These are phyloP conservation scores for Boletus subcaerulescens DNA, from an alignment of 768 basidiomycete species.

Conservation along the genomic window DNA sequence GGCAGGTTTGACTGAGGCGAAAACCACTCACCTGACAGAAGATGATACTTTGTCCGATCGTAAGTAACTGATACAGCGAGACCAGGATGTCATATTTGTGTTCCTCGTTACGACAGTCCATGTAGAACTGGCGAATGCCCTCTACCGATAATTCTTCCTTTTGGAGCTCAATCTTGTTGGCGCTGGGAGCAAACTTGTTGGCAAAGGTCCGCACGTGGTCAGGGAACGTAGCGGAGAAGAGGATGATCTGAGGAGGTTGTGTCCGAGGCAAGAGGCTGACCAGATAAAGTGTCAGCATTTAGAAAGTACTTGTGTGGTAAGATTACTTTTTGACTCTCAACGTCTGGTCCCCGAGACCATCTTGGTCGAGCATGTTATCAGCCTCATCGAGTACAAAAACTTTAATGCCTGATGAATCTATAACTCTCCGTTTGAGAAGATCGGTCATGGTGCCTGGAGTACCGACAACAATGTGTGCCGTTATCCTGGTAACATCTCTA, in stretches of 20 bases:
- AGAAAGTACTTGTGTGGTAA: neutral
- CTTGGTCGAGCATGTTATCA: slow-evolving; percentile 97
- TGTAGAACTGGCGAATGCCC: slow-evolving; percentile 94
- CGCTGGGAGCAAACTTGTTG: slow-evolving; percentile 84
- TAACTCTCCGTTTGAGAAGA: slow-evolving; percentile 71
- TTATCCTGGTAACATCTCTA: slow-evolving; percentile 59
- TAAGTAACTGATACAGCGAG: slow-evolving; percentile 82
- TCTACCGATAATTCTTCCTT: slow-evolving; percentile 92
- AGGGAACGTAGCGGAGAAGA: slow-evolving; percentile 98
- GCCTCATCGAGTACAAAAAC: slow-evolving; percentile 98
- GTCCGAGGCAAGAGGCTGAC: slow-evolving; percentile 55
- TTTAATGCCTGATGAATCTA: slow-evolving; percentile 79
- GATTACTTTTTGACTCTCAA: slow-evolving; percentile 89
- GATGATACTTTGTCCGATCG: slow-evolving; percentile 97
- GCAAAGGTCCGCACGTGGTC: slow-evolving; percentile 92
- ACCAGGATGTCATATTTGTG: slow-evolving; percentile 97
- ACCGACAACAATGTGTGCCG: slow-evolving; percentile 90
- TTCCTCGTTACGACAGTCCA: slow-evolving; percentile 90
- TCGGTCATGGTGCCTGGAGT: slow-evolving; percentile 95
- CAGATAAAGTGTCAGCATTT: slow-evolving; percentile 10
- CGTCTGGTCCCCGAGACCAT: slow-evolving; percentile 92
- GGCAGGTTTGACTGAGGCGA: neutral
- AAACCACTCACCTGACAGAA: slow-evolving; percentile 77
- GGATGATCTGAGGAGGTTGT: slow-evolving; percentile 74
- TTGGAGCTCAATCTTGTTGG: slow-evolving; percentile 96